A percentile compares a stretch with the other conserved stretches of the same genome.
phyloP scores from a whole-genome alignment of 176 grass and related monocot genomes.

The Hsuehochloa calcarea region DNA sequence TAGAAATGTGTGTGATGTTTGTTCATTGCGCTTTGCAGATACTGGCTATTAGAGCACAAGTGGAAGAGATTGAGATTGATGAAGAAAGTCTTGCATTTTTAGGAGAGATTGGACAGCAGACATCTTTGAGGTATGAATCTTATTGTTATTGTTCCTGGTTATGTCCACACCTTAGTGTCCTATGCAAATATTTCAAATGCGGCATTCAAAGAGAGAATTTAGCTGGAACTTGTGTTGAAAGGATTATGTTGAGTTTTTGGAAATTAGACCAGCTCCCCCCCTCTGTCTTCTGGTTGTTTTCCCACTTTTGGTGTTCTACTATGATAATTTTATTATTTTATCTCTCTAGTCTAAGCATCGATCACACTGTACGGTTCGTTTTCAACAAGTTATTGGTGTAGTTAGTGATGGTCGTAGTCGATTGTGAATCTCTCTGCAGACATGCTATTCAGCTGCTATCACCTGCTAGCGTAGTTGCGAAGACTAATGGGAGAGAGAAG shows the following conservation, averaged over 20 bases:
- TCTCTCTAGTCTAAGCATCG: not conserved
- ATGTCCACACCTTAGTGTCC: not conserved
- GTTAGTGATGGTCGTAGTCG: not conserved
- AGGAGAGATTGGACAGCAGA: constrained; percentile 82
- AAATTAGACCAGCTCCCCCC: not conserved
- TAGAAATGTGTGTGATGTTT: constrained; percentile 28
- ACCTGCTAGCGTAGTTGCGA: constrained; percentile 74
- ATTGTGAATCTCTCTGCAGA: constrained; percentile 40
- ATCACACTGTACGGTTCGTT: not conserved
- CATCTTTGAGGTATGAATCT: constrained; percentile 74
- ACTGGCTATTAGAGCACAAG: constrained; percentile 87
- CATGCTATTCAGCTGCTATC: constrained; percentile 92
- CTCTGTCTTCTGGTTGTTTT: not conserved
- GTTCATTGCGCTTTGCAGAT: constrained; percentile 45
- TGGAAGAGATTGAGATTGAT: constrained; percentile 92
- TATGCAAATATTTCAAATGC: not conserved
- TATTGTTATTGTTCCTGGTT: constrained; percentile 9
- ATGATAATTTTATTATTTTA: not conserved
- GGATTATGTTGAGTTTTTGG: not conserved
- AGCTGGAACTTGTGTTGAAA: not conserved
- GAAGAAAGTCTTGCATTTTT: constrained; percentile 93
- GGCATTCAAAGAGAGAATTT: not conserved
- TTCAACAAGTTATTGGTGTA: not conserved
- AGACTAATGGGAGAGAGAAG: constrained; percentile 85
- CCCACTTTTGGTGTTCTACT: not conserved